Evolutionary conservation across 1,284 basidiomycete species (phyloP).

Genomic region (Trametes sp.): DNA sequence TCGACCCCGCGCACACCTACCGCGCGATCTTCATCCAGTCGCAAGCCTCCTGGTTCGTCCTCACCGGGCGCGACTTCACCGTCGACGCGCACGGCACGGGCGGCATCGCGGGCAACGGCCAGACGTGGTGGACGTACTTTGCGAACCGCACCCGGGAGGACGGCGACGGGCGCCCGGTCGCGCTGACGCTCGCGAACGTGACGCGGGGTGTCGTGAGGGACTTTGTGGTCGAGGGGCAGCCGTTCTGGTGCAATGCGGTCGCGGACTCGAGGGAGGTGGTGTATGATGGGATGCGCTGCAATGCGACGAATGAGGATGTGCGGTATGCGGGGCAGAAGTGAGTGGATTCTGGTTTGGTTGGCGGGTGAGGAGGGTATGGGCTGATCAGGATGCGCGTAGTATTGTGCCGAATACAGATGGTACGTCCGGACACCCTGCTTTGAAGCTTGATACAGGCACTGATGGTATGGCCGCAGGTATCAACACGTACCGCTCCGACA

Average conservation of each 20-base stretch:
- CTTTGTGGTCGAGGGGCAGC: conserved; percentile 65
- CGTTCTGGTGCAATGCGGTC: conserved; percentile 72
- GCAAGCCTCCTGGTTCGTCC: conserved; percentile 73
- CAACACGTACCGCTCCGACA: conserved; percentile 65
- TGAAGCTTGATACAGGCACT: not conserved
- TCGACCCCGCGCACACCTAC: conserved; percentile 62
- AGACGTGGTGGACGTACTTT: conserved; percentile 60
- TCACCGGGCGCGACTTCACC: conserved; percentile 64
- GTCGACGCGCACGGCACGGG: conserved; percentile 66
- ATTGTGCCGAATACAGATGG: conserved; percentile 74
- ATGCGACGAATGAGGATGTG: conserved; percentile 68
- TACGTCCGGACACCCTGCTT: conserved; percentile 24
- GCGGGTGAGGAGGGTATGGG: not conserved
- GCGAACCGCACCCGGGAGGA: conserved; percentile 52
- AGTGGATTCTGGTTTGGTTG: not conserved
- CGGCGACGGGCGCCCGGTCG: conserved; percentile 69
- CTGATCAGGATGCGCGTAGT: conserved; percentile 39
- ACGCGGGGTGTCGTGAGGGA: conserved; percentile 55
- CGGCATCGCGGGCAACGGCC: conserved; percentile 71
- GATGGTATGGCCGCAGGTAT: conserved; percentile 51
- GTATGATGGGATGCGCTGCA: conserved; percentile 69
- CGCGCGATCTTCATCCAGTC: conserved; percentile 70
- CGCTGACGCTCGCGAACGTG: conserved; percentile 62
- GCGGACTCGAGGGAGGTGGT: conserved; percentile 60
- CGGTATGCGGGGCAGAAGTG: conserved; percentile 56